Base-by-base conservation (phyloP, 1,284 basidiomycete genomes). In the Cryptococcus amylolentus region DNA sequence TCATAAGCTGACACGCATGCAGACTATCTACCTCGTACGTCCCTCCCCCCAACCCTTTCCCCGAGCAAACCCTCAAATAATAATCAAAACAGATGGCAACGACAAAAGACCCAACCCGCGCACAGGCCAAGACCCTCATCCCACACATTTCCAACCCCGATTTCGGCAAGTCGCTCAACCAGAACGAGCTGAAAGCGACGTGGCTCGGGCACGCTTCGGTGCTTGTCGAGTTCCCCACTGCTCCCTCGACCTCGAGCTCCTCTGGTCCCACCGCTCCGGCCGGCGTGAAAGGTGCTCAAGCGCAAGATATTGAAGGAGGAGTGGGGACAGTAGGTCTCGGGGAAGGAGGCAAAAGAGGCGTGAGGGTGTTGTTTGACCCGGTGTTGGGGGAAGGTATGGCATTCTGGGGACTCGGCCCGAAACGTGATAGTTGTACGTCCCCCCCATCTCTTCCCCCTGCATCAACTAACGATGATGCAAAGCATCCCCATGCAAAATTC, bases 181-280 rank as follows among this genome's bases (percentile, higher is more conserved):
- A 55, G 2, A 51, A 57, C 10, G 51, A 62, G 53, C 78, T 87
- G 56, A 87, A 86, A 66, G 80, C 84, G 8, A 88, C 86, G 0
- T 89, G 86, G 86, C 78, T 88, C 2, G 86, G 80, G 0, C 88
- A 89, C 70, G 88, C 88, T 0, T 86, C 84, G 60, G 87, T 85
- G 71, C 75, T 89, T 3, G 78, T 88, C 42, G 86, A 88, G 72
- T 77, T 88, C n/a, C 39, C 87, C 80, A 18, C 5, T 31, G 44
- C 47, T 31, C 6, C n/a, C n/a, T n/a, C n/a, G n/a, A n/a, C n/a
- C n/a, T n/a, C n/a, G n/a, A n/a, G n/a, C n/a, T n/a, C n/a, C n/a
- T n/a, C n/a, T n/a, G n/a, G n/a, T n/a, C n/a, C n/a, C n/a, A n/a
- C n/a, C n/a, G n/a, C n/a, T n/a, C n/a, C n/a, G n/a, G n/a, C n/a